phyloP scores from a whole-genome alignment of 352 stramenopile genomes.

The Phytopythium montanum region DNA sequence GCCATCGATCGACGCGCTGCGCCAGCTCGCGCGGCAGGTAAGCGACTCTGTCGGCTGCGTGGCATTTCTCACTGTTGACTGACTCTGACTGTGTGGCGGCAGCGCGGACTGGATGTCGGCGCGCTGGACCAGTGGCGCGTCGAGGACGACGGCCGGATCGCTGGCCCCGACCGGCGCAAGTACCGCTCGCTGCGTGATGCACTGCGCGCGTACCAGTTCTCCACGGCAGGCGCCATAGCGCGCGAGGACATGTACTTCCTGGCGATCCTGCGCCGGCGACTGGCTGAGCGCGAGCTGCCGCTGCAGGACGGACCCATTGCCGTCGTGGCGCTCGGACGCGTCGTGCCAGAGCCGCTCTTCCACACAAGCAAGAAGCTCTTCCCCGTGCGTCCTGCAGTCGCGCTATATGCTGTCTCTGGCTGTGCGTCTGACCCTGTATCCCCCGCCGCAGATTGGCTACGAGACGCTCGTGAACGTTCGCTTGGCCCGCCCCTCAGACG shows the following conservation, averaged over 20 bases:
- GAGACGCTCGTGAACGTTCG: slow-evolving; percentile 58
- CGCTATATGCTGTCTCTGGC: not conserved
- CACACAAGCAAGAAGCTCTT: slow-evolving; percentile 79
- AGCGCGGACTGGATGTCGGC: slow-evolving; percentile 34
- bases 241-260: slow-evolving; percentile 75
- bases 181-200: slow-evolving; percentile 51
- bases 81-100: not conserved
- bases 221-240: slow-evolving; percentile 31
- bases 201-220: slow-evolving; percentile 34
- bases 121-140: slow-evolving; percentile 34
- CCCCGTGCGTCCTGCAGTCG: slow-evolving; percentile 29
- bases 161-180: slow-evolving; percentile 32
- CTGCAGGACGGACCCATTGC: slow-evolving; percentile 70
- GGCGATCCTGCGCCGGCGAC: slow-evolving; percentile 47
- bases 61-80: not conserved
- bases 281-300: slow-evolving; percentile 51
- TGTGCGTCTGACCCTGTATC: not conserved
- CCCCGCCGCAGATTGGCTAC: slow-evolving; percentile 42
- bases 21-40: slow-evolving; percentile 22
- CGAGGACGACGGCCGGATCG: slow-evolving; percentile 36
- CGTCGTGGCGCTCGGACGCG: slow-evolving; percentile 39
- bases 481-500: slow-evolving; percentile 21
- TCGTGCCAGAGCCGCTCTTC: slow-evolving; percentile 61
- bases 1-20: slow-evolving; percentile 27
- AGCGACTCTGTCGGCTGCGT: not conserved